Base-by-base conservation (phyloP, 1,284 basidiomycete genomes). In the Mycosarcoma mackinlayi region DNA sequence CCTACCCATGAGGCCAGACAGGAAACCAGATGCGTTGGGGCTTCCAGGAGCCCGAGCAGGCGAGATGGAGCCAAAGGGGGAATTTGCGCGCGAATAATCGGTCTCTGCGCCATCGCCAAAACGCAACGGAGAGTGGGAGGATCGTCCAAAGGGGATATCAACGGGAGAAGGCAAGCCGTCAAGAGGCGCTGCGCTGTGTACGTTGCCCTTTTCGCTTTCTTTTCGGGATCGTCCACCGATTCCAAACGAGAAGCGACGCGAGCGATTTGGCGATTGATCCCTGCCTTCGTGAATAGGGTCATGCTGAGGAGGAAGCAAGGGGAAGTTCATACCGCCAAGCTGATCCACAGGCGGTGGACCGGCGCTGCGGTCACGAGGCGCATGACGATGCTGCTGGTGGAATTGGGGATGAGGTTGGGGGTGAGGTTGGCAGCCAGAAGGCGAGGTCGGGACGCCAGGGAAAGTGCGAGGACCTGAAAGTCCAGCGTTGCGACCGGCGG, bases 41-140 rank as follows among this genome's bases (percentile, higher is more conserved):
- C 57, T 60, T 1, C 47, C 69, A 35, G 34, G 19, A 8, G 23
- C 52, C 13, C 45, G 46, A 14, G 56, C 54, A 14, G 71, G 67
- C 4, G 73, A 75, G 21, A 68, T 64, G 3, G 73, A 75, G 28
- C 73, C 73, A 25, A 73, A 68, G 9, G 69, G 72, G 7, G 72
- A 72, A 9, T 60, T 60, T 45, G 44, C 68, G 37, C 67, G 54
- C 21, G 66, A 73, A 30, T 68, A 64, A 38, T 68, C 61, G 47
- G 65, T 65, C 4, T 73, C 62, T 2, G 44, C 61, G 5, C 58
- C 58, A 6, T 50, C 49, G 7, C 46, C 55, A 33, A 37, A 55
- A 9, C 53, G 50, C 30, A 58, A 31, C 13, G 63, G 63, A 14
- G 63, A 66, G 48, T 66, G 35, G 4, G 58, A 46, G 5, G 58